Percentiles rank a stretch among this genome's conserved stretches.
These are phyloP conservation scores for Neofusicoccum laricinum DNA, from an alignment of 2,329 filamentous ascomycete species.

Conservation along the genomic window DNA sequence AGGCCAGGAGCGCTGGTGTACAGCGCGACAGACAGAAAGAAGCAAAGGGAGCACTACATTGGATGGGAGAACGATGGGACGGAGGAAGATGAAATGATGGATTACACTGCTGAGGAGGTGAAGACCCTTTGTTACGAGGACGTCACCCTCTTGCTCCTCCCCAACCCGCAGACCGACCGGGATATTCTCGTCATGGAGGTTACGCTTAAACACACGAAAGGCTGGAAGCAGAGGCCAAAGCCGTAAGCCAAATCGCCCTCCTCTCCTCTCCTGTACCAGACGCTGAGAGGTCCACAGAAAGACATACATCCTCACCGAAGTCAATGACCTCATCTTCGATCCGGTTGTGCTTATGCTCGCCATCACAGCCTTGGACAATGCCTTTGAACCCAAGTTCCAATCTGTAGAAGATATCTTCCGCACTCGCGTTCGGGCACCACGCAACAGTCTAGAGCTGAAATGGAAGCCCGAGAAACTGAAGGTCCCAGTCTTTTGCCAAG, in stretches of 20 bases:
- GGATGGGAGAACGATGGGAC: neutral
- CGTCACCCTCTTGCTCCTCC: neutral
- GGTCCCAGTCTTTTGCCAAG: neutral
- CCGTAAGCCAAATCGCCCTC: neutral
- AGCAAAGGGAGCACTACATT: neutral
- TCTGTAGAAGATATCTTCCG: neutral
- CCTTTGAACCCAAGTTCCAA: neutral
- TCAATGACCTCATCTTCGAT: neutral
- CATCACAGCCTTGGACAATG: neutral
- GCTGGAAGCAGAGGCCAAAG: neutral
- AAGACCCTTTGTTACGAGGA: neutral
- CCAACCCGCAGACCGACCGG: neutral
- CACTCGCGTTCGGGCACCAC: neutral
- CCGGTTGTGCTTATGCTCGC: neutral
- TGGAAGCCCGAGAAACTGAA: neutral
- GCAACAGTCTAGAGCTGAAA: neutral
- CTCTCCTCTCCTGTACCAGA: neutral
- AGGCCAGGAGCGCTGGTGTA: conserved; percentile 21
- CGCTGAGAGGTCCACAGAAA: neutral
- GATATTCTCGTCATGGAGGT: neutral
- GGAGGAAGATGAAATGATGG: neutral
- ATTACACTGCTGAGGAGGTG: neutral
- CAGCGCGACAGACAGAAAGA: conserved; percentile 18
- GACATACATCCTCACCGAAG: neutral
- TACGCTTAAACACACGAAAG: neutral